Conservation (phyloP, 306 rosid species). For the Biancaea sappan region DNA sequence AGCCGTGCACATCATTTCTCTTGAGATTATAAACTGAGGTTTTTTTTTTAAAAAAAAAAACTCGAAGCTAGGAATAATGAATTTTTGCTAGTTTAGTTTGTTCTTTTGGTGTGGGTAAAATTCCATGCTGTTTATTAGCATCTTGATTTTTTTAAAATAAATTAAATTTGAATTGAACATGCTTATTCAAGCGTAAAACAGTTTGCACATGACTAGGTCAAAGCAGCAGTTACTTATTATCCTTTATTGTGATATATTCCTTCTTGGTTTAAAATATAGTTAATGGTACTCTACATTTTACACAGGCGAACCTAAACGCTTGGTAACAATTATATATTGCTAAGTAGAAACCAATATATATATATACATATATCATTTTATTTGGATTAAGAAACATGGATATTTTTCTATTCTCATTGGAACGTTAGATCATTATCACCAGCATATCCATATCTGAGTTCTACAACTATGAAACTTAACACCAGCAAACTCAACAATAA, state of each 20-base stretch:
- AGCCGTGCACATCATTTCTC: conserved; percentile 1
- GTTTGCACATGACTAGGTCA: neutral
- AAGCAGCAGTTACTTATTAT: neutral
- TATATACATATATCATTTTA: no score
- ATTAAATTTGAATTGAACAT: neutral
- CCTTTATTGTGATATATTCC: neutral
- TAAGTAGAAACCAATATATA: no score
- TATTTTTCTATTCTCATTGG: no score
- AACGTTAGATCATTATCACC: no score
- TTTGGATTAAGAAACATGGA: no score
- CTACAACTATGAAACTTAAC: no score
- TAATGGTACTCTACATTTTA: neutral
- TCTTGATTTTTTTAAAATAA: neutral
- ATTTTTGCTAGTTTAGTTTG: conserved; percentile 13
- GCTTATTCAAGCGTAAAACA: neutral
- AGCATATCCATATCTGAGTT: no score
- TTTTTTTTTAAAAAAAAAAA: neutral
- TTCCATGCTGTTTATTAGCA: neutral
- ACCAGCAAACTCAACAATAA: no score
- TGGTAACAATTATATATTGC: neutral
- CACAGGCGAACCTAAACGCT: neutral
- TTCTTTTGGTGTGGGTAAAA: conserved; percentile 14
- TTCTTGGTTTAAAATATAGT: neutral
- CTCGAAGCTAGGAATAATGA: conserved; percentile 1
- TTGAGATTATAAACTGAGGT: neutral